These are phyloP conservation scores for Penicillium sclerotiorum DNA, from an alignment of 2,329 filamentous ascomycete genomes.

Conservation along the genomic window DNA sequence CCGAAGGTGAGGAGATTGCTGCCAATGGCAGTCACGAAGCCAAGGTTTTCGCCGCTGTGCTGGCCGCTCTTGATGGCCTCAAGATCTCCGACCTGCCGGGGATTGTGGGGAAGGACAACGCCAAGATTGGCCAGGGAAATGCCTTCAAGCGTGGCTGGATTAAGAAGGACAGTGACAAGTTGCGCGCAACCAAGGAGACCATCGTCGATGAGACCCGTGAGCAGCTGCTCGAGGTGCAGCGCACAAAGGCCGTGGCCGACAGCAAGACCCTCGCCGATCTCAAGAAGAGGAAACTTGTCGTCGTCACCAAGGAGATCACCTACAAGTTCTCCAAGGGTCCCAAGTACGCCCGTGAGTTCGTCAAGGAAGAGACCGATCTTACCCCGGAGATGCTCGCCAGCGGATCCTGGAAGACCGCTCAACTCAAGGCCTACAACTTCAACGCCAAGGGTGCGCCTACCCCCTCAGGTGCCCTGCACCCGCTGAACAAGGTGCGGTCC, in stretches of 20 bases:
- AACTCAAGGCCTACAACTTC: conserved; percentile 84
- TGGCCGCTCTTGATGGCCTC: conserved; percentile 74
- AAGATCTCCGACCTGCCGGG: conserved; percentile 70
- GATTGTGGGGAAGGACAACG: conserved; percentile 50
- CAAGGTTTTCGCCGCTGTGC: conserved; percentile 75
- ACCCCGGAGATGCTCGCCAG: conserved; percentile 87
- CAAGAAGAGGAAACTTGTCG: conserved; percentile 89
- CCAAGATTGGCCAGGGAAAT: conserved; percentile 82
- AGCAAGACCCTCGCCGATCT: conserved; percentile 77
- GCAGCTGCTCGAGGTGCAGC: conserved; percentile 72
- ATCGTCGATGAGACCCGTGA: conserved; percentile 80
- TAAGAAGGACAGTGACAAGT: conserved; percentile 62
- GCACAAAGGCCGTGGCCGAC: conserved; percentile 70
- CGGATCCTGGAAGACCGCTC: conserved; percentile 88
- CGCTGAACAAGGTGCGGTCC: conserved; percentile 87
- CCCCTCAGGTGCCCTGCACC: conserved; percentile 54
- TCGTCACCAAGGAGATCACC: conserved; percentile 77
- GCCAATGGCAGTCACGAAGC: conserved; percentile 79
- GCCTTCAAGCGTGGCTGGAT: conserved; percentile 79
- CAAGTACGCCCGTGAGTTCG: conserved; percentile 85
- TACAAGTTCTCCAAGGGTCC: conserved; percentile 83
- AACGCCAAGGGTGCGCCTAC: conserved; percentile 64
- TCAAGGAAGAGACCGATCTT: conserved; percentile 92
- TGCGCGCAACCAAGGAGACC: conserved; percentile 63
- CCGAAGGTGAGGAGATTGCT: conserved; percentile 72